These are phyloP conservation scores for Spatholobus suberectus DNA, from an alignment of 306 rosid species.

Conservation along the genomic window DNA sequence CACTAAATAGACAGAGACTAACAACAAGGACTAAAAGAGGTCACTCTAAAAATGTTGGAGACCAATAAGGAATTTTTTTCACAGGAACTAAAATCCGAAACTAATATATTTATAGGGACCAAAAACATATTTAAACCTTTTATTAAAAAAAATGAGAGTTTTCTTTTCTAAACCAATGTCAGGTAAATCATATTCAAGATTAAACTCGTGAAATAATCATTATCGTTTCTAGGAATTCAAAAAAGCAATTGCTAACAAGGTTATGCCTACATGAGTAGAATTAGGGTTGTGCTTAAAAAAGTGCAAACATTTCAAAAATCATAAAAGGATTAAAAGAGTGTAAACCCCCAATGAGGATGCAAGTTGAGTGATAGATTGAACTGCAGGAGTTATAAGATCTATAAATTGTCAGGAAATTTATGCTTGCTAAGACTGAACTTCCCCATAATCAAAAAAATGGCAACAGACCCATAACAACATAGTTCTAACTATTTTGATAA, in stretches of 20 bases:
- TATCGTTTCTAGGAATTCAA: background rate
- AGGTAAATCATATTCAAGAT: too few relatives aligned
- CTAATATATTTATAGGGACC: too few relatives aligned
- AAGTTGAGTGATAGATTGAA: background rate
- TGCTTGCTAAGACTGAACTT: background rate
- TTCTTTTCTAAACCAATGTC: too few relatives aligned
- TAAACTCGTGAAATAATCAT: background rate
- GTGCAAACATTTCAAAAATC: background rate
- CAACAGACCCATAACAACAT: background rate
- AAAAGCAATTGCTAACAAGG: background rate
- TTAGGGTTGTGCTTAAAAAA: background rate
- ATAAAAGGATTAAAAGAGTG: background rate
- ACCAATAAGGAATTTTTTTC: too few relatives aligned
- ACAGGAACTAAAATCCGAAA: too few relatives aligned
- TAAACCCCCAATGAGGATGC: background rate
- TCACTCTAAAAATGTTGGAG: too few relatives aligned
- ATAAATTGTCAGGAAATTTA: background rate
- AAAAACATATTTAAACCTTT: too few relatives aligned
- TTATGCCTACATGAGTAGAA: background rate
- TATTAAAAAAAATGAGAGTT: too few relatives aligned
- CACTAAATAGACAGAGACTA: background rate
- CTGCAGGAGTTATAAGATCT: background rate
- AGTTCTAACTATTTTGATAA: background rate
- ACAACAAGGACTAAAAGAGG: background rate
- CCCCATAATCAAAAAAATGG: background rate